Conservation (phyloP, 768 basidiomycete genomes). For the Zangia roseola region DNA sequence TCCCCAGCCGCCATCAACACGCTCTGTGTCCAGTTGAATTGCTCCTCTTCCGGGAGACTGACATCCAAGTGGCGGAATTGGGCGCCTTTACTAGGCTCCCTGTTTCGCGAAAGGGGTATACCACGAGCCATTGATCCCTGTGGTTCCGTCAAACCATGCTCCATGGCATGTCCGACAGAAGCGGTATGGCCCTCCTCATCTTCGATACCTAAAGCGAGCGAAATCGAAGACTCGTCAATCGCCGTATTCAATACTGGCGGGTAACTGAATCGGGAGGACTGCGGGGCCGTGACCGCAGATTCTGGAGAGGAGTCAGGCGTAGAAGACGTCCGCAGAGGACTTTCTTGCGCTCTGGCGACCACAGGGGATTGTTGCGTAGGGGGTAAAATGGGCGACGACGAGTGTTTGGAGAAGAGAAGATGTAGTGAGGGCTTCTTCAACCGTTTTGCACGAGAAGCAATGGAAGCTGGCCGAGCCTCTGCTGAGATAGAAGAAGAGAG, state of each 20-base stretch:
- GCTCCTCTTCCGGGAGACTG: constrained; percentile 38
- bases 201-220: constrained; percentile 30
- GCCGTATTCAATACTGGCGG: constrained; percentile 62
- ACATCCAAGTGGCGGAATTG: constrained; percentile 30
- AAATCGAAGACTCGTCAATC: constrained; percentile 56
- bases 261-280: constrained; percentile 44
- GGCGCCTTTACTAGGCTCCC: constrained; percentile 17
- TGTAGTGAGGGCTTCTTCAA: constrained; percentile 70
- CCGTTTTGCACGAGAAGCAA: constrained; percentile 33
- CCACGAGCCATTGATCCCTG: constrained; percentile 22
- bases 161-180: constrained; percentile 10
- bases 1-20: constrained; percentile 71
- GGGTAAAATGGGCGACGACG: constrained; percentile 45
- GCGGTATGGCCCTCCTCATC: constrained; percentile 23
- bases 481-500: constrained; percentile 31
- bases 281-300: constrained; percentile 59
- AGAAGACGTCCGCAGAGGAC: constrained; percentile 24
- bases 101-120: constrained; percentile 13
- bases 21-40: constrained; percentile 72
- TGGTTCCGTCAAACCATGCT: constrained; percentile 5
- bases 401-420: constrained; percentile 65
- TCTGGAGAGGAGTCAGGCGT: constrained; percentile 34
- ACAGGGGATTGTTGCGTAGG: constrained; percentile 29
- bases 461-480: constrained; percentile 38
- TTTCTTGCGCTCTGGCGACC: constrained; percentile 16